phyloP scores from a whole-genome alignment of 148 eudicot species.

The Chenopodium quinoa region DNA sequence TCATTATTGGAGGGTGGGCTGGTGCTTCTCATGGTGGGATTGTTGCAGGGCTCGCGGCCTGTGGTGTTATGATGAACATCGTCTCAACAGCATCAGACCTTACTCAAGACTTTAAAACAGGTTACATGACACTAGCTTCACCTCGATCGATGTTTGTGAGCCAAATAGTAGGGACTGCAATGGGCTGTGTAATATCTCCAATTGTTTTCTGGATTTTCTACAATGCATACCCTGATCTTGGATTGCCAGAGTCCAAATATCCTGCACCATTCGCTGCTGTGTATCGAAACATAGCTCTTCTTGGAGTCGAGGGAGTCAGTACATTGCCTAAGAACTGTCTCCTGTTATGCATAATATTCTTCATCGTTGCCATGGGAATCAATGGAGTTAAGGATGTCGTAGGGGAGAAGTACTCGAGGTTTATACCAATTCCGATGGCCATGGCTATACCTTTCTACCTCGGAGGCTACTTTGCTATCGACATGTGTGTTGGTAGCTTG shows the following conservation, averaged over 20 bases:
- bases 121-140: conserved; percentile 71
- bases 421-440: conserved; percentile 74
- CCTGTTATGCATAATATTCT: conserved; percentile 48
- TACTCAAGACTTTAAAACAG: conserved; percentile 74
- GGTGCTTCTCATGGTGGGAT: conserved; percentile 64
- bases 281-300: conserved; percentile 54
- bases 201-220: conserved; percentile 73
- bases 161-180: conserved; percentile 67
- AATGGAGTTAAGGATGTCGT: conserved; percentile 42
- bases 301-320: conserved; percentile 58
- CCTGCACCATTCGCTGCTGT: conserved; percentile 56
- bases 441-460: conserved; percentile 79
- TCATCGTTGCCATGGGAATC: conserved; percentile 40
- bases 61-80: conserved; percentile 90
- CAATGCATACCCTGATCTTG: conserved; percentile 53
- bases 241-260: conserved; percentile 37
- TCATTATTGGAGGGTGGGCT: conserved; percentile 74
- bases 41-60: conserved; percentile 72
- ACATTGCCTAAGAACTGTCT: conserved; percentile 64
- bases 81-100: conserved; percentile 72
- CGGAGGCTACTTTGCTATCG: conserved; percentile 63
- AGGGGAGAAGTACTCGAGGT: conserved; percentile 32
- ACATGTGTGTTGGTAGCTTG: conserved; percentile 73
- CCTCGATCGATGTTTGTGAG: conserved; percentile 76
- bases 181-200: conserved; percentile 69